Evolutionary conservation across 768 basidiomycete genomes (phyloP), one percentile per base, ranked within the genome.

Genomic region (Phylloporus sp.): DNA sequence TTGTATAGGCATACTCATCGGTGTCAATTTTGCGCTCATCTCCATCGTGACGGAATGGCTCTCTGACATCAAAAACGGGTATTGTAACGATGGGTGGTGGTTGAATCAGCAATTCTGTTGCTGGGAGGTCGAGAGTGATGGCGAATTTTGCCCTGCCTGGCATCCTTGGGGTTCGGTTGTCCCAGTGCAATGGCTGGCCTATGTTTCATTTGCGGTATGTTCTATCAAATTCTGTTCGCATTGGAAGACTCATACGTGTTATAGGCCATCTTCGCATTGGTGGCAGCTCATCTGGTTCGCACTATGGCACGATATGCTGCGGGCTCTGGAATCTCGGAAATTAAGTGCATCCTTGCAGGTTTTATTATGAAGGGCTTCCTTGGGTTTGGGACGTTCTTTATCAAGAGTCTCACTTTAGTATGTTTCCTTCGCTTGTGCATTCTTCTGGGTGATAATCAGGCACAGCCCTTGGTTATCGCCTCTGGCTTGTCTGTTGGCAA

Each of bases 31-130:
- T n/a, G 95, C 91, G 9, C 66, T 98, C 42, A 93, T 96, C 42
- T 92, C 93, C 24, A 96, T 99, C 56, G 71, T 93, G 50, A 96
- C 91, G 38, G 90, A 89, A 68, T 99, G 96, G 96, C 78, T 99
- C 20, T 92, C 93, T 3, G 95, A 98, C 66, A 82, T 98, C 54
- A 98, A 97, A 71, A 87, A 94, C 73, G 96, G 96, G 1, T 96
- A 97, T 61, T 99, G 96, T 68, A 76, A 81, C 4, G 90, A 93
- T 55, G 94, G 90, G 1, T 99, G 96, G 96, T 99, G 96, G 95
- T 66, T 99, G 45, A 96, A 94, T 66, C 84, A 92, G 58, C 90
- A 96, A 60, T 97, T 97, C 65, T 99, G 96, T 68, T 99, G 96
- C 63, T 93, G 94, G 85, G 96, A 97, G 62, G 83, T 97, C 44